Base-by-base conservation (phyloP, 1,139 yeast species). In the Zygoascus sp. region DNA sequence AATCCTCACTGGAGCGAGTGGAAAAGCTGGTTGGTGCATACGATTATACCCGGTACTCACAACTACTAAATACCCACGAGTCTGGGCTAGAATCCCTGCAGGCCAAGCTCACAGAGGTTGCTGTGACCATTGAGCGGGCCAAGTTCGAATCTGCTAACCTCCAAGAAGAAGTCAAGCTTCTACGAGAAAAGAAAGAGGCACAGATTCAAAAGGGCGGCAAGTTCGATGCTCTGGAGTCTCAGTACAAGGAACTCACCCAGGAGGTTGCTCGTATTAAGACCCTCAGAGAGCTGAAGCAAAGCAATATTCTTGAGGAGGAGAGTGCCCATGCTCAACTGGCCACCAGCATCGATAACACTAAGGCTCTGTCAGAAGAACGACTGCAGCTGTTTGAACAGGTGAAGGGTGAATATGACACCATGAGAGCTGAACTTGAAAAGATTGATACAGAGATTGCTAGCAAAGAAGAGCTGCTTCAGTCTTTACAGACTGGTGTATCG, bases 401-500 rank as follows among this genome's bases (percentile, higher is more conserved):
- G 19, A 70, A 72, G 42, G 57, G 61, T 6, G 69, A 72, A 9
- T 81, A 77, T 57, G 69, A 71, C 2, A 55, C 56, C 0, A 66
- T 80, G 9, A 79, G 77, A 46, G 61, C 62, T 0, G 62, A 69
- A 35, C 66, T 83, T 8, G 67, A 65, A 3, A 60, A 63, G 2
- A 58, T 80, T 48, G 81, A 81, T 52, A 70, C 69, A 5, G 72
- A 73, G n/a, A 73, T 76, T 50, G 70, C 73, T 30, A 76, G 73
- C 52, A 86, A 85, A 56, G 95, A 88, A 59, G 97, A 90, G 53
- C 72, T 90, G 17, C 68, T 88, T 13, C 82, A 95, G 4, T 81
- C 95, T 0, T 72, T 94, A 36, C 81, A 92, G 0, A 90, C 97
- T 0, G 98, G 98, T 57, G 81, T 92, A 11, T 85, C 97, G 0